phyloP scores from a whole-genome alignment of 768 basidiomycete genomes.

The Pulveroboletus sp. region DNA sequence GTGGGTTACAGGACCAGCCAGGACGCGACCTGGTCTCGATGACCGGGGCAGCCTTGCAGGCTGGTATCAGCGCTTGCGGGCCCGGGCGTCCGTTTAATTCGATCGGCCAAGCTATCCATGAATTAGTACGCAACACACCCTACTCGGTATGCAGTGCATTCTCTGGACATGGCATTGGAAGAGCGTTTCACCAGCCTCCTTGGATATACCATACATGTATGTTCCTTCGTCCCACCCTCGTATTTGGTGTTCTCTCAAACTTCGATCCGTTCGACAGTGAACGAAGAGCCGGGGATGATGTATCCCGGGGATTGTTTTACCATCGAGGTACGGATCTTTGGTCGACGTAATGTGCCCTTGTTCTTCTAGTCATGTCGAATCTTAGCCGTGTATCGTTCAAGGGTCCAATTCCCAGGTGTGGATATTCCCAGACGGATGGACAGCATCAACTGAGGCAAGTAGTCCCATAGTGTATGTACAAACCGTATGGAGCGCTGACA shows the following conservation, averaged over 20 bases:
- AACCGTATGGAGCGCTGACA: background rate
- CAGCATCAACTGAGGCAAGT: conserved; percentile 78
- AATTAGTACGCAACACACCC: conserved; percentile 31
- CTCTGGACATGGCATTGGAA: conserved; percentile 85
- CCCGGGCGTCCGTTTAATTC: conserved; percentile 62
- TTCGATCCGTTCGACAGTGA: conserved; percentile 43
- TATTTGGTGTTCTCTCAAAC: background rate
- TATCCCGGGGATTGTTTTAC: conserved; percentile 86
- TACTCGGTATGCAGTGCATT: conserved; percentile 71
- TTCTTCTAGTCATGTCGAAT: background rate
- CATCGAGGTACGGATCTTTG: conserved; percentile 58
- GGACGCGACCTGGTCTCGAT: conserved; percentile 62
- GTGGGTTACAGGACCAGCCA: conserved; percentile 51
- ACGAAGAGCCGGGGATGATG: conserved; percentile 82
- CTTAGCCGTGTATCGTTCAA: conserved; percentile 72
- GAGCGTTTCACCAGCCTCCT: conserved; percentile 72
- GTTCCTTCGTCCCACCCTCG: conserved; percentile 16
- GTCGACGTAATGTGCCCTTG: background rate
- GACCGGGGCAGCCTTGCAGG: conserved; percentile 60
- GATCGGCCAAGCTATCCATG: conserved; percentile 70
- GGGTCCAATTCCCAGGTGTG: conserved; percentile 62
- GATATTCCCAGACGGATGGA: conserved; percentile 93
- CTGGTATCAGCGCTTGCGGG: conserved; percentile 70
- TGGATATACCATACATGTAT: conserved; percentile 78
- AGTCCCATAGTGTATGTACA: background rate